Evolutionary conservation across 331 rosid species (phyloP).

Genomic region (Dryas integrifolia): DNA sequence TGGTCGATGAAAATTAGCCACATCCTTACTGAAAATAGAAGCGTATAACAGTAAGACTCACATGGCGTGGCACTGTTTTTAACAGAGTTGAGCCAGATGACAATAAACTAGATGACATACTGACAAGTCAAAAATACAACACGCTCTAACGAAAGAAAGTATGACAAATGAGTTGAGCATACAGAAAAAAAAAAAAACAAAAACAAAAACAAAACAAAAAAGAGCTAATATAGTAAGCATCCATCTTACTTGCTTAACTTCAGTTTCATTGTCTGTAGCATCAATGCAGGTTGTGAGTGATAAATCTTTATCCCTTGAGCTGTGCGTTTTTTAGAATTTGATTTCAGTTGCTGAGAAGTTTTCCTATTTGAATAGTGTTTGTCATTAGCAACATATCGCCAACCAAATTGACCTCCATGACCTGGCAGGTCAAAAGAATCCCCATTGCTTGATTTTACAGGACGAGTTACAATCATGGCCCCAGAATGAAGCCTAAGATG

Average conservation of each 20-base stretch:
- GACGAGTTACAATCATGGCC: slow-evolving; percentile 69
- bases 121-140: background rate
- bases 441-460: slow-evolving; percentile 49
- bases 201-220: background rate
- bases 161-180: background rate
- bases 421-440: slow-evolving; percentile 66
- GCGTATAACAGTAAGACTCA: too few relatives aligned
- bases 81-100: background rate
- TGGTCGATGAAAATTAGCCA: slow-evolving; percentile 95
- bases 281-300: slow-evolving; percentile 91
- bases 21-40: slow-evolving; percentile 70
- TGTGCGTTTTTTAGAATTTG: slow-evolving; percentile 87
- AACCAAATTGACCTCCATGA: slow-evolving; percentile 83
- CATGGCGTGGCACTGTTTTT: background rate
- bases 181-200: background rate
- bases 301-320: slow-evolving; percentile 86
- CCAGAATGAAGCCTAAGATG: slow-evolving; percentile 83
- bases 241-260: slow-evolving; percentile 88
- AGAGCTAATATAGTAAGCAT: background rate
- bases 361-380: slow-evolving; percentile 85
- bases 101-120: background rate
- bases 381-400: slow-evolving; percentile 85
- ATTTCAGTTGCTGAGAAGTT: slow-evolving; percentile 89
- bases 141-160: background rate
- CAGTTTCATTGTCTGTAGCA: slow-evolving; percentile 86